A percentile compares a stretch with the other conserved stretches of the same genome.
Conservation (phyloP, 2,329 filamentous ascomycete genomes). For the Xylaria sp. region DNA sequence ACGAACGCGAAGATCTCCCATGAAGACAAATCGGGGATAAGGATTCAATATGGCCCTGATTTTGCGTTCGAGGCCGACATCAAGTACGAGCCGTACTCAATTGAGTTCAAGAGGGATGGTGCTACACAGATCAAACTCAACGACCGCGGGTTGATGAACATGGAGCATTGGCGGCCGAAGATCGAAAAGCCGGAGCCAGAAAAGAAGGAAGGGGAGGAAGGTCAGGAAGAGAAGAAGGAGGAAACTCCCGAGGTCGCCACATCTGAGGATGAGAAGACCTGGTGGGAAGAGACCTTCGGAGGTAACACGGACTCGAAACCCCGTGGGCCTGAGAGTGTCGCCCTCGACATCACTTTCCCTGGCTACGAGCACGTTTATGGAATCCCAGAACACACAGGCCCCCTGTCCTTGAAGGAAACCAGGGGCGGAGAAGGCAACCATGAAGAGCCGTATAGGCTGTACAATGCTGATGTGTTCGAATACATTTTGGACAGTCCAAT, state of each 20-base stretch:
- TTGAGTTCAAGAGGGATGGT: slow-evolving; percentile 86
- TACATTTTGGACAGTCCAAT: slow-evolving; percentile 97
- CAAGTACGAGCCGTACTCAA: slow-evolving; percentile 76
- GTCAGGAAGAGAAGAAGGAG: slow-evolving; percentile 49
- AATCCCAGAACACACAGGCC: slow-evolving; percentile 89
- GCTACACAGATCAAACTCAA: slow-evolving; percentile 86
- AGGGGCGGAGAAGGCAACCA: slow-evolving; percentile 85
- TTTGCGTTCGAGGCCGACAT: slow-evolving; percentile 81
- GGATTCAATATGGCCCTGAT: slow-evolving; percentile 77
- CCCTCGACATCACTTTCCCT: slow-evolving; percentile 86
- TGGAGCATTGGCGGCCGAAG: slow-evolving; percentile 95
- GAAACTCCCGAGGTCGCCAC: slow-evolving; percentile 42
- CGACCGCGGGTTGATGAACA: slow-evolving; percentile 82
- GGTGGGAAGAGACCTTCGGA: slow-evolving; percentile 97
- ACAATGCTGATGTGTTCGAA: slow-evolving; percentile 97
- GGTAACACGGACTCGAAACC: slow-evolving; percentile 95
- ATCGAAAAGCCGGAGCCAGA: slow-evolving; percentile 61
- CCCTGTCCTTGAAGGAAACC: slow-evolving; percentile 86
- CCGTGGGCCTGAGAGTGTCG: slow-evolving; percentile 90
- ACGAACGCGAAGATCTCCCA: slow-evolving; percentile 69
- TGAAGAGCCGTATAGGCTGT: slow-evolving; percentile 87
- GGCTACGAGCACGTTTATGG: slow-evolving; percentile 93
- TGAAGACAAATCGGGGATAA: slow-evolving; percentile 68
- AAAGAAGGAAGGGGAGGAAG: slow-evolving; percentile 58
- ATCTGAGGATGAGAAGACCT: slow-evolving; percentile 80